Percentiles rank a stretch among this genome's conserved stretches.
phyloP scores from a whole-genome alignment of 2,329 filamentous ascomycete species.

The Trichoderma breve region DNA sequence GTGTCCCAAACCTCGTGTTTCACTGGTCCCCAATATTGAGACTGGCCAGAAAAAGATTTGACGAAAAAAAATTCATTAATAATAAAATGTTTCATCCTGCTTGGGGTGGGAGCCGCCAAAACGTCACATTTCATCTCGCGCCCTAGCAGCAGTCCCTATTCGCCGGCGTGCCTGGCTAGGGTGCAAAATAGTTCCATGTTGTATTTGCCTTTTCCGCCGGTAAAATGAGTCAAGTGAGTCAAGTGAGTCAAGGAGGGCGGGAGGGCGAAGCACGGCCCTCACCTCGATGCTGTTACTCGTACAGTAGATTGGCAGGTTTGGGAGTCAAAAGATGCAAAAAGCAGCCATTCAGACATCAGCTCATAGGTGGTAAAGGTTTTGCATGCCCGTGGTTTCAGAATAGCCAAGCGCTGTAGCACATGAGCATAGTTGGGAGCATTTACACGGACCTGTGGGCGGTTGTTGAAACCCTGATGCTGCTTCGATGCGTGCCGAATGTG shows the following conservation, averaged over 20 bases:
- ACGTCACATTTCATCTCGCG: slow-evolving; percentile 14
- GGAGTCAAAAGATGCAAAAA: background rate
- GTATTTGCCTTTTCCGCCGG: background rate
- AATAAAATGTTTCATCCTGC: slow-evolving; percentile 10
- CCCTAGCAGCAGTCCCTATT: background rate
- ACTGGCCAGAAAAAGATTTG: background rate
- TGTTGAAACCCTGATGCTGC: background rate
- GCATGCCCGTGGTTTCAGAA: background rate
- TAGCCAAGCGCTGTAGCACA: background rate
- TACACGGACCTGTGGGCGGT: background rate
- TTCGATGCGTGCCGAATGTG: background rate
- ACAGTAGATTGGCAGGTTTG: background rate
- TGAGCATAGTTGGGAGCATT: background rate
- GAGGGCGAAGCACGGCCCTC: background rate
- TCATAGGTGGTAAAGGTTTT: background rate
- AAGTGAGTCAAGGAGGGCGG: slow-evolving; percentile 1
- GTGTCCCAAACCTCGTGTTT: background rate
- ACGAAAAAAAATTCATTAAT: background rate
- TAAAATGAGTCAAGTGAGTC: slow-evolving; percentile 11
- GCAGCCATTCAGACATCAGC: background rate
- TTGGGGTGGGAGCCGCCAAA: background rate
- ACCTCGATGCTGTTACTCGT: background rate
- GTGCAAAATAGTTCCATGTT: background rate
- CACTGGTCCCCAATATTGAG: background rate
- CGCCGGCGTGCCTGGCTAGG: slow-evolving; percentile 3